Evolutionary conservation across 2,329 filamentous ascomycete genomes (phyloP), one percentile per base, ranked within the genome.

Genomic region (Colletotrichum caudatum): DNA sequence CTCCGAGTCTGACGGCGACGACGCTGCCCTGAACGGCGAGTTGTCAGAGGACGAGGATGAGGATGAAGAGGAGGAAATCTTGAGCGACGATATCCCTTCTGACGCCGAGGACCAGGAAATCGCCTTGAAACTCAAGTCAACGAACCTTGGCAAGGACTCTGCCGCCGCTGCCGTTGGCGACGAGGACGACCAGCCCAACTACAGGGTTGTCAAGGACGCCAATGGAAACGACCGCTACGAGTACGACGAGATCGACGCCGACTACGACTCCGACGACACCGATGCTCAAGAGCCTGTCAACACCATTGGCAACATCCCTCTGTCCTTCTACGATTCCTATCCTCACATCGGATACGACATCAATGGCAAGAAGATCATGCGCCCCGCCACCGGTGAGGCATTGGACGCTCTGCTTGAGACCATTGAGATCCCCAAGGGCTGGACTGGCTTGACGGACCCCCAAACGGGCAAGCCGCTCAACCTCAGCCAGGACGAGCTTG

Each of bases 261-360:
- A 94, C 65, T 98, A 99, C 82, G 96, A 98, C 79, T 97, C 95
- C 1, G 97, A 99, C 82, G 95, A 98, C 79, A 93, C 93, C 3
- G 95, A 98, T 80, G 92, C 91, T 4, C 90, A 92, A 73, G 92
- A 90, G 67, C 89, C 91, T 37, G 87, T 86, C 63, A 99, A 99
- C 83, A 98, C 96, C 0, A 98, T 99, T 77, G 97, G 96, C 76
- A 88, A 98, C 79, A 99, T 99, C 72, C 94, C 95, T 6, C 85
- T 98, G 61, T 92, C 93, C 3, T 98, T 97, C 83, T 99, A 99
- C 85, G 96, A 99, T 81, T 93, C 94, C 46, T 99, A 98, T 80
- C 96, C 96, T 62, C 96, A 99, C 80, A 98, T 99, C 79, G 96
- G 96, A 71, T 99, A 99, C 83, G 94, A 98, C 78, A 98, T 99